phyloP scores from a whole-genome alignment of 371 early-diverging fungal genomes.

The Mucor velutinosus region DNA sequence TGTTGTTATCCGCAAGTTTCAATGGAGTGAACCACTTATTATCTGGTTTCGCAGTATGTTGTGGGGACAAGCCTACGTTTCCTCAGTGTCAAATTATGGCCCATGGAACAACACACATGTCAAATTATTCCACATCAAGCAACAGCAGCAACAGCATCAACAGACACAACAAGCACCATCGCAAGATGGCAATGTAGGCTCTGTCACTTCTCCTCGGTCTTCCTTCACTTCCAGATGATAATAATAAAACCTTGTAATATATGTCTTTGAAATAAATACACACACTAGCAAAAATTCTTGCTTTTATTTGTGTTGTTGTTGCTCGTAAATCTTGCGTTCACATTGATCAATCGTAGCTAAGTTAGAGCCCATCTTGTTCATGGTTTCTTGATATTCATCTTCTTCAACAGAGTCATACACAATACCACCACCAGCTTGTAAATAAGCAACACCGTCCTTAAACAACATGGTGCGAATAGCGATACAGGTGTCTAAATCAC shows the following conservation, averaged over 20 bases:
- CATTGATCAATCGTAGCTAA: conserved; percentile 84
- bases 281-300: too few species aligned
- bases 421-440: conserved; percentile 95
- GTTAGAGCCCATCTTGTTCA: conserved; percentile 93
- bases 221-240: background rate
- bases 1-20: conserved; percentile 52
- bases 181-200: background rate
- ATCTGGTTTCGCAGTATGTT: conserved; percentile 71
- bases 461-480: conserved; percentile 97
- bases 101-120: conserved; percentile 69
- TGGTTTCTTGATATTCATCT: conserved; percentile 93
- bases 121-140: conserved; percentile 58
- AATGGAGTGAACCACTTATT: conserved; percentile 59
- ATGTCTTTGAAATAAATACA: background rate
- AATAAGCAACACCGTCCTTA: conserved; percentile 91
- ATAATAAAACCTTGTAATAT: background rate
- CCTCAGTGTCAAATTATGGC: conserved; percentile 54
- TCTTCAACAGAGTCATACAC: conserved; percentile 92
- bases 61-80: conserved; percentile 67
- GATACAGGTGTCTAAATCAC: conserved; percentile 94
- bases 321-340: conserved; percentile 60
- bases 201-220: background rate
- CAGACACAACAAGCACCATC: conserved; percentile 16
- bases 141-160: conserved; percentile 12
- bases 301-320: conserved; percentile 31